Evolutionary conservation across 2,329 filamentous ascomycete genomes (phyloP), one percentile per base, ranked within the genome.

Genomic region (Hymenoscyphus infarciens): DNA sequence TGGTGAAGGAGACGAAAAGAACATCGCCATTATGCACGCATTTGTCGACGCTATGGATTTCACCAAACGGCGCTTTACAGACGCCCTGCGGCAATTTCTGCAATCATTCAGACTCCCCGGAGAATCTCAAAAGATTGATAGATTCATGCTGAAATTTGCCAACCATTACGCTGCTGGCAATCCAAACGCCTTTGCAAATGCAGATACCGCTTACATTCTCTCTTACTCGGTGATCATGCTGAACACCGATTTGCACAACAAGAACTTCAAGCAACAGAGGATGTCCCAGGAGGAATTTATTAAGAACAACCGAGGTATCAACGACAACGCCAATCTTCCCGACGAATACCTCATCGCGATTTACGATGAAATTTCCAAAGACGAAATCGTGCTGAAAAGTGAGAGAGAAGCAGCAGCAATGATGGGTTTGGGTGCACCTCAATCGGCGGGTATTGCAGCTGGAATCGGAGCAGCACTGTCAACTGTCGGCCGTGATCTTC

Each of bases 211-310:
- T 15, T 99, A 99, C 69, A 92, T 99, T 8, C 81, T 99, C 42
- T 89, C 92, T 0, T 99, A 99, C 77, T 98, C 94, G 0, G 95
- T 98, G 61, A 97, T 99, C 70, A 82, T 99, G 84, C 80, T 99
- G 59, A 99, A 99, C 75, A 97, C 93, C 1, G 95, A 99, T 79
- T 85, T 94, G 69, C 95, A 99, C 78, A 98, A 94, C 75, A 83
- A 80, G 67, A 97, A 97, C 75, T 84, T 99, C 70, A 82, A 81
- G 1, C 86, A 85, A 69, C 35, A 52, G 11, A 87, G 92, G 60
- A 99, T 99, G 95, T 96, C 89, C 29, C 92, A 92, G 68, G 90
- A 97, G 66, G 96, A 99, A 69, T 99, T 99, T 74, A 97, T 99
- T 80, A 97, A 96, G 80, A 99, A 99, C 78, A 99, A 99, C 76